Base-by-base conservation (phyloP, 2,329 filamentous ascomycete genomes). In the Dryadomyces quercivorus region DNA sequence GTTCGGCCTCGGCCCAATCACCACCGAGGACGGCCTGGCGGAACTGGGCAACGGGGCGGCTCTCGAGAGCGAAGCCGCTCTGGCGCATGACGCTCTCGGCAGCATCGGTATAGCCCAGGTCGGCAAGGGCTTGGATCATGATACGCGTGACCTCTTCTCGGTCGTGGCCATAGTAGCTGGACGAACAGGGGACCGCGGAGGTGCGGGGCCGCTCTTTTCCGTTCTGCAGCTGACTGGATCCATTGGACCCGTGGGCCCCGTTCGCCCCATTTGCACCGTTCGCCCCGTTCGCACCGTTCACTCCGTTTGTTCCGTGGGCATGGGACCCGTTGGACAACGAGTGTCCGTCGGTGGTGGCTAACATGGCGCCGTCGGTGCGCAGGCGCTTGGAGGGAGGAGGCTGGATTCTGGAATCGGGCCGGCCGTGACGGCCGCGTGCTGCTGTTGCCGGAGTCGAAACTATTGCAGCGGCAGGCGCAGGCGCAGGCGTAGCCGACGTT, bases 101-200 rank as follows among this genome's bases (percentile, higher is more conserved):
- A 13, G 92, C 87, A 13, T 75, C 74, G 56, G 82, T 75, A 65
- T 97, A 96, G 2, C 93, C 93, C 72, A 98, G 77, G 66, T 96
- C 92, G 22, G 83, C 81, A 59, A 98, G 72, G 40, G 90, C 87
- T 69, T 98, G 93, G 63, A 98, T 93, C 62, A 98, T 70, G 59
- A 97, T 86, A 53, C 93, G 78, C 5, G 92, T 95, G 47, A 97
- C 85, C 71, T 98, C 92, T 73, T 95, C 90, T 65, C 89, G 82
- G 65, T 93, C 82, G 65, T 97, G 92, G 18, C 90, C 91, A 64
- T 83, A 85, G 67, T 94, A 97, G 31, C 67, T 69, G 47, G 38
- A 15, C 13, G 15, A 20, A 13, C 36, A 42, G 3, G 50, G 7
- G 12, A 42, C 16, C 36, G 36, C 7, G 5, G 38, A 15, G 12